Evolutionary conservation across 345 rosid genomes (phyloP), one percentile per base, ranked within the genome.

Genomic region (Kandelia obovata): DNA sequence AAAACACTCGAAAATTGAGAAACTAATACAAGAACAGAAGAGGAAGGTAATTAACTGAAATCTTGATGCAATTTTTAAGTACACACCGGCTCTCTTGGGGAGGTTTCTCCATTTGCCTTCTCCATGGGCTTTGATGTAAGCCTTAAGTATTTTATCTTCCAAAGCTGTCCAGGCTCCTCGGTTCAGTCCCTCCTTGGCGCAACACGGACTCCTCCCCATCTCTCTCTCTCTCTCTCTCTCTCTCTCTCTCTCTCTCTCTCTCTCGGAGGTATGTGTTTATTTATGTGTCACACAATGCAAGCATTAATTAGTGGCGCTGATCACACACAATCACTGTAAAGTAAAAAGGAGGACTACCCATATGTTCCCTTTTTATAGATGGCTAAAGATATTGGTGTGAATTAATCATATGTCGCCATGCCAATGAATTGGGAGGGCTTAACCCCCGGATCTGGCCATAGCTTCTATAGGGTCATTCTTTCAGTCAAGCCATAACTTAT

Each of bases 161-260:
- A 70, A 34, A 62, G 84, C 77, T 49, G 88, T 82, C 90, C 90
- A 86, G 1, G 90, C 85, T 65, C 90, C 90, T 71, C 71, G 76
- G 70, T 81, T 86, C 25, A 84, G 68, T 43, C 86, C 90, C 57
- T 66, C 86, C 69, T 86, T 84, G 58, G 88, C 75, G 84, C 88
- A 84, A 43, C 86, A 86, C 31, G 90, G 90, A 74, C 82, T 79
- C 77, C 88, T 84, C 64, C 90, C 90, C 88, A 86, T 86, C 23
- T 63, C 30, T 55, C 61, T 62, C 49, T 26, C 25, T 56, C 16
- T 10, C 16, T 11, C 47, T n/a, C n/a, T n/a, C n/a, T n/a, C n/a
- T n/a, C n/a, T 63, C 30, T 55, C 61, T 62, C 49, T 26, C 25
- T 56, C 16, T 2, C 11, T 37, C 43, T 39, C 47, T 13, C 16